Base-by-base conservation (phyloP, 1,284 basidiomycete species). In the Coniophora puteana region DNA sequence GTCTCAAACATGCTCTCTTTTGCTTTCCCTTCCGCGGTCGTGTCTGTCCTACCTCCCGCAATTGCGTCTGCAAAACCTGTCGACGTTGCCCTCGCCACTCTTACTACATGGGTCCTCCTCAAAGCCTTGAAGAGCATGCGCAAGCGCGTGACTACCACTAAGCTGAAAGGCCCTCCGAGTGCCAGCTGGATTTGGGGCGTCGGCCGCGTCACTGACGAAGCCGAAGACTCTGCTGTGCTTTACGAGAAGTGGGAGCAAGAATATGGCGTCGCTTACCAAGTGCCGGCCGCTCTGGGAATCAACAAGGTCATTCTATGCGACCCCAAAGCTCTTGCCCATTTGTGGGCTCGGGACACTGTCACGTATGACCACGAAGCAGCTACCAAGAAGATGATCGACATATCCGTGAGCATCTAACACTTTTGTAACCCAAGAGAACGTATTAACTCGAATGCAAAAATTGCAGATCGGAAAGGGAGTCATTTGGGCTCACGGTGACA, bases 291-390 rank as follows among this genome's bases (percentile, higher is more conserved):
- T 0, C 52, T 78, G 20, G 73, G 73, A 3, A 51, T 57, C 1
- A 60, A 51, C 6, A 54, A 58, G 20, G 53, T 77, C 14, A 54
- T 75, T 7, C 53, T 80, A 11, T 62, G 62, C 31, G 76, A 80
- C 49, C 69, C 74, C 2, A 74, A 71, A 51, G 76, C 76, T 1
- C 60, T 71, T 31, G 55, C 65, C 0, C 71, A 77, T 47, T 73
- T 76, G 44, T 74, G 74, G 48, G 56, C 68, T 1, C 66, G 61
- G 42, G 75, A 78, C 43, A 72, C 73, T 1, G 67, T 62, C 31
- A 65, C 33, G 0, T 35, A 35, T 20, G 21, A 20, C 18, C 8
- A 6, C 17, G 7, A 5, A 7, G 5, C 33, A 5, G n/a, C 23
- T 13, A 16, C 17, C 10, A 10, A 14, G 21, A 35, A 5, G 13